Base-by-base conservation (phyloP, 2,329 filamentous ascomycete genomes). In the Grosmannia penicillata region DNA sequence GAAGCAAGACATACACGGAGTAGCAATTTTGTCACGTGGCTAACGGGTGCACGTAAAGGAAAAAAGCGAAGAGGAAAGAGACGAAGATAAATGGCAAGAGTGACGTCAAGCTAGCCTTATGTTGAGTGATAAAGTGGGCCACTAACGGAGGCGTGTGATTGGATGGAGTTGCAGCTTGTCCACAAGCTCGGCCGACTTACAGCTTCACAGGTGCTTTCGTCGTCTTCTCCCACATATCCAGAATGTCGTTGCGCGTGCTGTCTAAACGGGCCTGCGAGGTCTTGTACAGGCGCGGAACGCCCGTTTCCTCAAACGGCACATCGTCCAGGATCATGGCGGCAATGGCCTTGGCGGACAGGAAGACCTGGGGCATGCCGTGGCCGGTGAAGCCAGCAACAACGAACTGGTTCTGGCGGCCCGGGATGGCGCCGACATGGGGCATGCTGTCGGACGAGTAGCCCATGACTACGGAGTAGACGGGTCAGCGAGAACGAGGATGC, bases 361-460 rank as follows among this genome's bases (percentile, higher is more conserved):
- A 61, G 17, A 66, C 58, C 23, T 63, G 48, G 0, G 63, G 58
- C 65, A 71, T 71, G 1, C 67, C 68, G 39, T 69, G 65, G 0
- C 68, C 67, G 21, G 60, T 62, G 43, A 69, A 70, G 1, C 66
- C 67, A 0, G 60, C 63, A 19, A 65, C 49, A 15, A 70, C 52
- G 34, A 57, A 64, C 43, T 64, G 57, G 6, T 54, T 55, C 3
- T 50, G 38, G 34, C 55, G 56, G 0, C 51, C 57, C 0, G 65
- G 65, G 0, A 70, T 51, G 0, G 47, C 44, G 0, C 66, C 66
- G 1, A 71, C 48, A 14, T 61, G 57, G 0, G 66, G 65, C 11
- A 57, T 8, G 54, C 49, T 0, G 63, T 51, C 23, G 59, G 23
- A 62, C 46, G 1, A 63, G 58, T 65, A 71, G 70, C 1, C 68